These are phyloP conservation scores for Exserohilum turcica DNA, from an alignment of 2,329 filamentous ascomycete species.

Conservation along the genomic window DNA sequence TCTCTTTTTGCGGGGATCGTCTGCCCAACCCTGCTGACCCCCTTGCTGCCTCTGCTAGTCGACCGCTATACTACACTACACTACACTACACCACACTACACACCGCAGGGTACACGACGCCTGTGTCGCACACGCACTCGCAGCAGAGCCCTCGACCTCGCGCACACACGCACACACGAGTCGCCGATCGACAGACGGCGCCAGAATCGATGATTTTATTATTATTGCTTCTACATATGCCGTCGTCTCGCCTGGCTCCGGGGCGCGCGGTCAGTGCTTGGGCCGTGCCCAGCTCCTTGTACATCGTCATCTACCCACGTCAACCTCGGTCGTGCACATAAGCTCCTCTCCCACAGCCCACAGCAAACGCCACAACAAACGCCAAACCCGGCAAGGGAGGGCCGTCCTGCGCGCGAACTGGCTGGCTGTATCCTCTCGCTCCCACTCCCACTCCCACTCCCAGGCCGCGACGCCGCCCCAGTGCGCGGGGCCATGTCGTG, in stretches of 20 bases:
- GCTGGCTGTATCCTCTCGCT: slow-evolving; percentile 6
- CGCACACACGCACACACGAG: too few species aligned
- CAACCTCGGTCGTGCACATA: slow-evolving; percentile 31
- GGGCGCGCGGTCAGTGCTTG: background rate
- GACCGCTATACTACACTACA: slow-evolving; percentile 12
- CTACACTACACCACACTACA: background rate
- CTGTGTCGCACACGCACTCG: too few species aligned
- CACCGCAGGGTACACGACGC: too few species aligned
- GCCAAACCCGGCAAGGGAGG: slow-evolving; percentile 5
- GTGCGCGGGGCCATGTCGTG: slow-evolving; percentile 34
- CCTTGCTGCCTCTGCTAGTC: slow-evolving; percentile 14
- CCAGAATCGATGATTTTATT: too few species aligned
- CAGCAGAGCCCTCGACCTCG: too few species aligned
- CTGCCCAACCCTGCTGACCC: slow-evolving; percentile 30
- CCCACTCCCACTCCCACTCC: slow-evolving; percentile 18
- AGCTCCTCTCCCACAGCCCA: slow-evolving; percentile 36
- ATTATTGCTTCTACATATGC: too few species aligned
- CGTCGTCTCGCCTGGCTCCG: background rate
- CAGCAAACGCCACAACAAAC: slow-evolving; percentile 29
- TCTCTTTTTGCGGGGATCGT: slow-evolving; percentile 20
- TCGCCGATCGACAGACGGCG: too few species aligned
- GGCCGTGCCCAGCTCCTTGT: slow-evolving; percentile 6
- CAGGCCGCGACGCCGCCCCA: slow-evolving; percentile 1
- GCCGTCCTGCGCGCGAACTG: slow-evolving; percentile 24
- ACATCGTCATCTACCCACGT: slow-evolving; percentile 37